Evolutionary conservation across 257 asterid genomes (phyloP).

Genomic region (Nicotiana sylvestris): DNA sequence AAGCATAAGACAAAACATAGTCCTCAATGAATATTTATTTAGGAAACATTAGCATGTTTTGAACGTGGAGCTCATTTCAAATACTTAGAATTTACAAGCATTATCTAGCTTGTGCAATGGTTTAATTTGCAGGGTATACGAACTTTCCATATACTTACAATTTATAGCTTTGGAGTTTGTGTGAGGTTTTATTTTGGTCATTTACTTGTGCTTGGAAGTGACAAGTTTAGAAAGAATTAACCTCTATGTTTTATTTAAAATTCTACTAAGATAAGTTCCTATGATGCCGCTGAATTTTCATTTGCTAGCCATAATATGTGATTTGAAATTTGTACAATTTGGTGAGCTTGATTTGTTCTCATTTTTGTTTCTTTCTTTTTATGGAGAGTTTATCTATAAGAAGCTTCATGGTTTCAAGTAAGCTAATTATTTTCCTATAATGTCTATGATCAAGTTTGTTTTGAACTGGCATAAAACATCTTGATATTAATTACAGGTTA

Average conservation of each 20-base stretch:
- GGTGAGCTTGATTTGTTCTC: neutral
- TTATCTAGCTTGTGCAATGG: too few relatives aligned
- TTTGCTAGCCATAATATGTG: neutral
- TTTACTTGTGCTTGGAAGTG: neutral
- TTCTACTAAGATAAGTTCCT: neutral
- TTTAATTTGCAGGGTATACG: too few relatives aligned
- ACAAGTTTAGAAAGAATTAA: neutral
- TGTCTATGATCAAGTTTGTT: neutral
- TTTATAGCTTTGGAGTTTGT: neutral
- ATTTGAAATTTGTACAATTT: neutral
- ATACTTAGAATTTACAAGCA: neutral
- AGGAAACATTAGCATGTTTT: neutral
- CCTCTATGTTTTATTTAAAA: neutral
- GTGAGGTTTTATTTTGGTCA: neutral
- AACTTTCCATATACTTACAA: too few relatives aligned
- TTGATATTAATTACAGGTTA: too few relatives aligned
- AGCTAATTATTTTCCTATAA: neutral
- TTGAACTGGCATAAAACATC: neutral
- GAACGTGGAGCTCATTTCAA: neutral
- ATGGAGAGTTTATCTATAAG: neutral
- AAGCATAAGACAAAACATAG: too few relatives aligned
- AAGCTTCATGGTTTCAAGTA: conserved; percentile 47
- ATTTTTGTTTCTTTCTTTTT: conserved; percentile 9
- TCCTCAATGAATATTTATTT: neutral
- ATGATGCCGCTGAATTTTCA: neutral